Evolutionary conservation across 148 eudicot species (phyloP), one percentile per base, ranked within the genome.

Genomic region (Amaranthus palmeri): DNA sequence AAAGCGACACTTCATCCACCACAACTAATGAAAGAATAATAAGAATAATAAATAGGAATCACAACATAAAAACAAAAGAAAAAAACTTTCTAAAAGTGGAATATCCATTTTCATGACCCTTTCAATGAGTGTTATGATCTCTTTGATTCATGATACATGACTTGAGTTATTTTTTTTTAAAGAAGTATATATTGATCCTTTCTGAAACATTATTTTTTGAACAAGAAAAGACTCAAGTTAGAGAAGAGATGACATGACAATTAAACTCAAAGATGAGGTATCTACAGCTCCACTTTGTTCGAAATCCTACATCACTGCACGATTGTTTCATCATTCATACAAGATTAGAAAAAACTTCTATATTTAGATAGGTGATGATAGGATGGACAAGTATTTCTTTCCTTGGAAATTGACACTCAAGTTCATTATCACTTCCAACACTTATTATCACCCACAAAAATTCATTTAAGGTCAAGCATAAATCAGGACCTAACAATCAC

Each of bases 161-260:
- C 15, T 68, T 10, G 11, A n/a, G 46, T 42, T 15, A 17, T n/a
- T 41, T 8, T 42, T 4, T 41, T 4, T 15, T 44, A 14, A 0
- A 25, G 36, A 25, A 25, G 36, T 25, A 25, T 25, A 65, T 42
- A 42, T 4, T 4, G 36, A 25, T 12, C 45, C 9, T 10, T 0
- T 49, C 41, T 44, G 6, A 41, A 61, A 11, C 54, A 47, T 4
- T 54, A 46, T 8, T 65, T 6, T 17, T 4, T 18, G 40, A 65
- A 49, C 18, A 65, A 15, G 49, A 43, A 11, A 41, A 62, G 42
- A 61, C 8, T 61, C 6, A 3, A 42, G 10, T 42, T 47, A 9
- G 12, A 49, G 54, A 65, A 9, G 53, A 65, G 50, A 65, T 65
- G 69, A 13, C 54, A 46, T 46, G 43, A 65, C 54, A 48, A 17